Evolutionary conservation across 129 eudicot genomes (phyloP).

Genomic region (Arctium lappa): DNA sequence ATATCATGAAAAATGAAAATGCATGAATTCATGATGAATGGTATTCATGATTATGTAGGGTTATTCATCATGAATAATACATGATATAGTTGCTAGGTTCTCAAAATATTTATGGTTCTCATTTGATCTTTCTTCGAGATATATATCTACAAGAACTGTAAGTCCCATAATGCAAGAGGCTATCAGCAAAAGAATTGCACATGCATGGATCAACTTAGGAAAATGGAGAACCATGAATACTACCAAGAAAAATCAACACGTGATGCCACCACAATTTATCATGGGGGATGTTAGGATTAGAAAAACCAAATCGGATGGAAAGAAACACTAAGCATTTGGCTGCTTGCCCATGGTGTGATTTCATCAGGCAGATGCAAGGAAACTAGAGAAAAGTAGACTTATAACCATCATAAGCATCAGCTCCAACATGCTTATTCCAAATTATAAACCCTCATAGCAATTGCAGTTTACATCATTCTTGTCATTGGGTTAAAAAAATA

Average conservation of each 20-base stretch:
- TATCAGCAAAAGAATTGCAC: not conserved
- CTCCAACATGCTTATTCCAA: not conserved
- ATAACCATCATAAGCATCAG: not conserved
- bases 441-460: not conserved
- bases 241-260: too few relatives aligned
- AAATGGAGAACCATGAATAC: not conserved
- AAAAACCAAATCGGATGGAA: not conserved
- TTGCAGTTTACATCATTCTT: not conserved
- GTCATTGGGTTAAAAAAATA: not conserved
- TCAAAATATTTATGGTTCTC: not conserved
- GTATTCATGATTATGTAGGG: too few relatives aligned
- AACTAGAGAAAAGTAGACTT: not conserved
- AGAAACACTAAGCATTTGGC: not conserved
- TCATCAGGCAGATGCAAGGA: not conserved
- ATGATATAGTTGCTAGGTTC: not conserved
- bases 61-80: not conserved
- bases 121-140: not conserved
- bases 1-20: not conserved
- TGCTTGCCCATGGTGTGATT: not conserved
- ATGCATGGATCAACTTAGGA: not conserved
- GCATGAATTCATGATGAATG: not conserved
- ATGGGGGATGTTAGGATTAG: not conserved
- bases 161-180: not conserved
- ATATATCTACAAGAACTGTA: not conserved
- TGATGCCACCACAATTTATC: not conserved